Percentiles rank a stretch among this genome's conserved stretches.
Conservation (phyloP, 352 stramenopile species). For the Globisporangium recalcitrans region DNA sequence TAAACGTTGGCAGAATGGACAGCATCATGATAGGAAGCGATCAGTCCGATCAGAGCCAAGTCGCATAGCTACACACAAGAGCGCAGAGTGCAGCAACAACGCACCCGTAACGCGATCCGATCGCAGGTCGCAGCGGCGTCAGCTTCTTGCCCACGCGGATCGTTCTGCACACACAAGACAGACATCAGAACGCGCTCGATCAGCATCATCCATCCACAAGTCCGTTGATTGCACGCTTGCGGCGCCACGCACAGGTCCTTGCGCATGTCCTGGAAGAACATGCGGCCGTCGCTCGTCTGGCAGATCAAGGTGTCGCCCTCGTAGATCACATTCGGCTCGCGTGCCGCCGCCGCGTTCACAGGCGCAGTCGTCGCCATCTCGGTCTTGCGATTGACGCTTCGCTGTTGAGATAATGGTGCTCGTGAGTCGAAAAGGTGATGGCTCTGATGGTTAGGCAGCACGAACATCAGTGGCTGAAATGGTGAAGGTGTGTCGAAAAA, state of each 20-base stretch:
- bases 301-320: slow-evolving; percentile 86
- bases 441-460: background rate
- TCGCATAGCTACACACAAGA: background rate
- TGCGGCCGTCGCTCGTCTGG: slow-evolving; percentile 75
- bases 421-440: background rate
- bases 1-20: too few relatives aligned
- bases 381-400: background rate
- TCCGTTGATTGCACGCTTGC: background rate
- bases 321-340: slow-evolving; percentile 72
- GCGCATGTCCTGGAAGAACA: slow-evolving; percentile 80
- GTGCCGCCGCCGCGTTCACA: slow-evolving; percentile 13
- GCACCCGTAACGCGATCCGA: slow-evolving; percentile 71
- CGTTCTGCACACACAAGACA: slow-evolving; percentile 20
- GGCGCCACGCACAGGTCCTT: slow-evolving; percentile 49
- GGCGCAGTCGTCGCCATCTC: slow-evolving; percentile 3
- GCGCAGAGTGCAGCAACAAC: too few relatives aligned
- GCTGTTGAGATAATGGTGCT: background rate
- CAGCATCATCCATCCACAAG: slow-evolving; percentile 1
- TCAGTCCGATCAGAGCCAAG: background rate
- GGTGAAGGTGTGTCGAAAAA: too few relatives aligned
- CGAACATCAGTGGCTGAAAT: too few relatives aligned
- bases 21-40: background rate
- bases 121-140: slow-evolving; percentile 56
- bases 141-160: slow-evolving; percentile 84
- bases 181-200: background rate